A percentile compares a stretch with the other conserved stretches of the same genome.
These are phyloP conservation scores for Termitomyces sp. DNA, from an alignment of 768 basidiomycete genomes.

Conservation along the genomic window DNA sequence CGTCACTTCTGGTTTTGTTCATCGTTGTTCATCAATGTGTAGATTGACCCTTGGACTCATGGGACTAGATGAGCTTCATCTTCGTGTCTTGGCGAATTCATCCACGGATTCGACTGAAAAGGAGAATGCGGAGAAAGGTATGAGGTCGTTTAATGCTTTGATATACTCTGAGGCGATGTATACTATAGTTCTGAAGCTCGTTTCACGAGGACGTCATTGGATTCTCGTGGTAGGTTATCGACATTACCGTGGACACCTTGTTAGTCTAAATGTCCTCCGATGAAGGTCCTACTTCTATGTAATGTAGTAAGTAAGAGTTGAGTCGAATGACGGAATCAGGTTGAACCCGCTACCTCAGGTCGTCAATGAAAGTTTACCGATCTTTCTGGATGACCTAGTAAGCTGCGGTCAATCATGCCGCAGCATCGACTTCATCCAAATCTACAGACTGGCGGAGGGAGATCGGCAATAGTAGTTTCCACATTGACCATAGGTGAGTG, in stretches of 20 bases:
- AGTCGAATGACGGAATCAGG: not conserved
- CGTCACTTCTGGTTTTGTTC: not conserved
- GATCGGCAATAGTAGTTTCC: constrained; percentile 71
- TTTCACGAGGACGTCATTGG: constrained; percentile 79
- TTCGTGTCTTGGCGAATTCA: constrained; percentile 77
- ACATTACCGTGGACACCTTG: not conserved
- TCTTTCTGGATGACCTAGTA: constrained; percentile 74
- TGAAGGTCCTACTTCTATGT: constrained; percentile 74
- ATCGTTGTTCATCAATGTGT: not conserved
- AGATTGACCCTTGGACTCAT: constrained; percentile 89
- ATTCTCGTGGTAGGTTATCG: constrained; percentile 70
- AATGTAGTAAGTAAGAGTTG: constrained; percentile 61
- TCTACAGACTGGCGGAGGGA: constrained; percentile 48
- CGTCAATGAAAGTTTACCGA: constrained; percentile 77
- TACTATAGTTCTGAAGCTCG: constrained; percentile 42
- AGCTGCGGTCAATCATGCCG: constrained; percentile 12
- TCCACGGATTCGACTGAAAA: constrained; percentile 68
- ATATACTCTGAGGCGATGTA: not conserved
- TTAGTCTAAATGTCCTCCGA: not conserved
- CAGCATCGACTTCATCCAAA: not conserved
- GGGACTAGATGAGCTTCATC: constrained; percentile 91
- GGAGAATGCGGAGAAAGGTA: constrained; percentile 66
- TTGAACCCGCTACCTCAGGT: constrained; percentile 35
- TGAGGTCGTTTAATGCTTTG: not conserved
- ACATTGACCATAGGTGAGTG: constrained; percentile 62